Conservation (phyloP, 805 yeast species). For the Sugiyamaella mastotermitis region DNA sequence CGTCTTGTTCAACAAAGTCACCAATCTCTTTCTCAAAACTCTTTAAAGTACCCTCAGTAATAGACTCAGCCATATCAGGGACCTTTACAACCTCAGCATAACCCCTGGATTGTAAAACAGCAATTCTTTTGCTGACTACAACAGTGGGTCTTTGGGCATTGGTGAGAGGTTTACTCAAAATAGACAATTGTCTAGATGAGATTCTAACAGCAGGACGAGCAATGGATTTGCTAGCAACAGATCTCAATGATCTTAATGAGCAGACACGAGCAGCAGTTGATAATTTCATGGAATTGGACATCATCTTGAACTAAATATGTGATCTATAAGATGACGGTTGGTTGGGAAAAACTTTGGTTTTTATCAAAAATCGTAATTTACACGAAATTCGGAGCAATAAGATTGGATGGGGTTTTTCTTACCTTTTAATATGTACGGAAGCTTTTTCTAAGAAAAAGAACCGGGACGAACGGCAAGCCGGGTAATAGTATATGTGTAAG, state of each 20-base stretch:
- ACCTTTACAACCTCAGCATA: slow-evolving; percentile 61
- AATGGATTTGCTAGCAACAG: slow-evolving; percentile 1
- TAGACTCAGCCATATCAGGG: slow-evolving; percentile 98
- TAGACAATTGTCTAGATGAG: not conserved
- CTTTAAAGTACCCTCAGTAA: slow-evolving; percentile 91
- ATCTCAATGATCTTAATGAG: slow-evolving; percentile 1
- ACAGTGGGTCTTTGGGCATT: not conserved
- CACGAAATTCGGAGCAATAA: no score
- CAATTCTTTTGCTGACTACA: not conserved
- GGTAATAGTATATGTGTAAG: no score
- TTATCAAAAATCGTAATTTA: no score
- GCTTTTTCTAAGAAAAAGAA: no score
- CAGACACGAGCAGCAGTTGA: not conserved
- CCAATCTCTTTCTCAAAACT: slow-evolving; percentile 62
- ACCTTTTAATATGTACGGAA: no score
- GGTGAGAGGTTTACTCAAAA: no score
- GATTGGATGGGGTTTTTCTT: no score
- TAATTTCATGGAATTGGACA: slow-evolving; percentile 1
- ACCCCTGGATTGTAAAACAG: slow-evolving; percentile 12
- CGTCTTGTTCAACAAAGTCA: slow-evolving; percentile 80
- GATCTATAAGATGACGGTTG: not conserved
- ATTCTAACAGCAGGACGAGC: not conserved
- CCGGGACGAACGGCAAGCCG: no score
- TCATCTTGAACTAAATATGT: not conserved
- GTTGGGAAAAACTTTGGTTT: no score